Evolutionary conservation across 2,329 filamentous ascomycete species (phyloP).

Genomic region (Botrytis fragariae): DNA sequence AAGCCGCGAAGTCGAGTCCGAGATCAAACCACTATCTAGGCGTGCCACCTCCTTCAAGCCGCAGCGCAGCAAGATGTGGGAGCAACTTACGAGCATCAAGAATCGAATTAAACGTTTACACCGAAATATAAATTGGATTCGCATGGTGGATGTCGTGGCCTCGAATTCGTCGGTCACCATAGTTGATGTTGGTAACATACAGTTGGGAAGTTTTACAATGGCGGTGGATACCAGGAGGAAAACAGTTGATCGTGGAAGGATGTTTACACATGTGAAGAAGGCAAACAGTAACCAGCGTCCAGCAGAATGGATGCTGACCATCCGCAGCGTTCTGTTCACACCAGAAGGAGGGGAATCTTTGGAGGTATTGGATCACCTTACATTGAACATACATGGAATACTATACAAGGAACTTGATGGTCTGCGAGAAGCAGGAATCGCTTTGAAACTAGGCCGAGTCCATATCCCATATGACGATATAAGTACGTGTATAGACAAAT

Average conservation of each 20-base stretch:
- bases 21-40: slow-evolving; percentile 27
- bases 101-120: slow-evolving; percentile 85
- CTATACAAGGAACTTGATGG: slow-evolving; percentile 83
- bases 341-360: slow-evolving; percentile 79
- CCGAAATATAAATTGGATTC: slow-evolving; percentile 81
- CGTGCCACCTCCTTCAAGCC: slow-evolving; percentile 34
- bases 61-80: slow-evolving; percentile 73
- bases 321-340: slow-evolving; percentile 85
- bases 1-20: slow-evolving; percentile 26
- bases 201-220: slow-evolving; percentile 79
- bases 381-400: slow-evolving; percentile 87
- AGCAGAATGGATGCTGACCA: slow-evolving; percentile 89
- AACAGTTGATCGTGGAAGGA: slow-evolving; percentile 83
- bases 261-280: slow-evolving; percentile 77
- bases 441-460: slow-evolving; percentile 85
- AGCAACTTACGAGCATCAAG: slow-evolving; percentile 72
- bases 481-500: slow-evolving; percentile 57
- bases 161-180: slow-evolving; percentile 75
- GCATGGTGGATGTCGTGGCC: slow-evolving; percentile 84
- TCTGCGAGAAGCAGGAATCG: slow-evolving; percentile 83
- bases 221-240: slow-evolving; percentile 89
- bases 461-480: slow-evolving; percentile 91
- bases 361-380: slow-evolving; percentile 83
- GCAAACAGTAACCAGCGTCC: slow-evolving; percentile 64
- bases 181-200: slow-evolving; percentile 77